These are phyloP conservation scores for Pseudogymnoascus sp. DNA, from an alignment of 2,329 filamentous ascomycete species.

Conservation along the genomic window DNA sequence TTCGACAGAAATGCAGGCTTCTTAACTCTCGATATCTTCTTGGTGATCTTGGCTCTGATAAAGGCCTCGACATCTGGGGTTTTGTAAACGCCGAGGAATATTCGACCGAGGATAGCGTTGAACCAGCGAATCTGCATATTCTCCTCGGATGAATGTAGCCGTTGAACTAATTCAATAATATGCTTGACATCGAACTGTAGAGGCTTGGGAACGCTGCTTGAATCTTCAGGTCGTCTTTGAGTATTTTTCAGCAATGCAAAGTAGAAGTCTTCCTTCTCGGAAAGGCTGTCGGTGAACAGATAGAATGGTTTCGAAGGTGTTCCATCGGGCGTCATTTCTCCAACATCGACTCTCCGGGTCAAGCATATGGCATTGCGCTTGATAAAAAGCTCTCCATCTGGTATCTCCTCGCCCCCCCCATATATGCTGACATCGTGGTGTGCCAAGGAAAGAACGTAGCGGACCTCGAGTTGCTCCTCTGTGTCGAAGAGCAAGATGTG, in stretches of 20 bases:
- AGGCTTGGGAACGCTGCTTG: constrained; percentile 56
- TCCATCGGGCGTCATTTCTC: constrained; percentile 48
- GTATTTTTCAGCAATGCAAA: constrained; percentile 84
- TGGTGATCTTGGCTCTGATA: constrained; percentile 79
- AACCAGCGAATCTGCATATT: constrained; percentile 87
- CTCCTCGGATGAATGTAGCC: constrained; percentile 84
- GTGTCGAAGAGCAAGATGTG: constrained; percentile 98
- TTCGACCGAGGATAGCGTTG: constrained; percentile 79
- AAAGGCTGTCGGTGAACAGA: constrained; percentile 90
- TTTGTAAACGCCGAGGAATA: constrained; percentile 83
- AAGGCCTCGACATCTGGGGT: constrained; percentile 74
- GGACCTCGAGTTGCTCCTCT: constrained; percentile 87
- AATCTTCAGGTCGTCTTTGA: constrained; percentile 55
- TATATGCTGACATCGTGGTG: constrained; percentile 83
- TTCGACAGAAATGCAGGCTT: constrained; percentile 84
- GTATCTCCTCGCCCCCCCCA: constrained; percentile 68
- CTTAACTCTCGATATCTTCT: constrained; percentile 91
- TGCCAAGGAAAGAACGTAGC: constrained; percentile 87
- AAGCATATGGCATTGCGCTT: constrained; percentile 87
- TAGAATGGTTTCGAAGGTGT: constrained; percentile 75
- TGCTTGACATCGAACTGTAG: constrained; percentile 75
- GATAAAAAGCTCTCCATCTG: constrained; percentile 91
- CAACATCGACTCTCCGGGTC: constrained; percentile 52
- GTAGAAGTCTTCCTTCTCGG: constrained; percentile 97
- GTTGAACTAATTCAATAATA: constrained; percentile 83